These are phyloP conservation scores for Coemansia umbellata DNA, from an alignment of 192 early-diverging fungal genomes.

Conservation along the genomic window DNA sequence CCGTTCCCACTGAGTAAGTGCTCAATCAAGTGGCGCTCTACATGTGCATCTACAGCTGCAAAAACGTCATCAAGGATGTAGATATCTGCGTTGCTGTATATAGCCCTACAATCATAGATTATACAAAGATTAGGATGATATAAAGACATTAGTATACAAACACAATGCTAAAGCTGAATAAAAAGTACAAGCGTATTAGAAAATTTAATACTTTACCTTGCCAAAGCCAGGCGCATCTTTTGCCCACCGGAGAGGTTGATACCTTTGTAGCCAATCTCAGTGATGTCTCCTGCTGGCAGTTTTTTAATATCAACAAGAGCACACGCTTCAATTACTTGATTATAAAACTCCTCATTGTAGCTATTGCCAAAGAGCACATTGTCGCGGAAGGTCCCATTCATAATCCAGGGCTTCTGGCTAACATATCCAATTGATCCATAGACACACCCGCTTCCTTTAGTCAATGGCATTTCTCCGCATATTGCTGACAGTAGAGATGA, in stretches of 20 bases:
- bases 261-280: conserved; percentile 10
- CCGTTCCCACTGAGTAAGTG: conserved; percentile 29
- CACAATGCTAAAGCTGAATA: no score
- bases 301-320: background rate
- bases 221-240: conserved; percentile 1
- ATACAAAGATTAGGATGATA: no score
- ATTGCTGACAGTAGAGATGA: conserved; percentile 58
- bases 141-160: no score
- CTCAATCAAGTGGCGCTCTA: conserved; percentile 56
- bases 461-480: conserved; percentile 80
- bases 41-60: conserved; percentile 64
- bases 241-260: conserved; percentile 10
- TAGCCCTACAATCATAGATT: no score
- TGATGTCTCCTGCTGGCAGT: background rate
- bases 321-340: conserved; percentile 14
- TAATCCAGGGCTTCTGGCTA: conserved; percentile 40
- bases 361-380: conserved; percentile 36
- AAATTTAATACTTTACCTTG: no score
- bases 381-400: conserved; percentile 43
- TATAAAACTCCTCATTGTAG: conserved; percentile 17
- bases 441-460: conserved; percentile 59
- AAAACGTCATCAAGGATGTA: conserved; percentile 67
- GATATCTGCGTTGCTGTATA: conserved; percentile 59
- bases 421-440: conserved; percentile 53
- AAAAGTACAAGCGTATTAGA: background rate